Evolutionary conservation across 2,329 filamentous ascomycete genomes (phyloP).

Genomic region (Cylindrodendrum hubeiense): DNA sequence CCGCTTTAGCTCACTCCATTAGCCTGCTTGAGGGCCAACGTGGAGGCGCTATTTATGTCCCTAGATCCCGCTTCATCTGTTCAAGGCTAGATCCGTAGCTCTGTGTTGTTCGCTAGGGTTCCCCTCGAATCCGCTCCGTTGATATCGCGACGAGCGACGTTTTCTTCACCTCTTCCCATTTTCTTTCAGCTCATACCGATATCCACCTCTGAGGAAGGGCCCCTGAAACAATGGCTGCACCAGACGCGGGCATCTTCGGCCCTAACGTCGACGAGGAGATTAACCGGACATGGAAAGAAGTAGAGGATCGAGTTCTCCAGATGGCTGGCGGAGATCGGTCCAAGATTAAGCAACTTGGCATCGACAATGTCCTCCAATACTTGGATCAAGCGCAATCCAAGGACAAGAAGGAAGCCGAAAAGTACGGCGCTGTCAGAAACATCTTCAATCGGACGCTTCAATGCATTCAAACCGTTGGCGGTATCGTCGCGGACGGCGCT

Average conservation of each 20-base stretch:
- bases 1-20: neutral
- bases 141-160: neutral
- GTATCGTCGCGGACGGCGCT: conserved; percentile 47
- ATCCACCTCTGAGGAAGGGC: too few relatives aligned
- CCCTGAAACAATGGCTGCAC: neutral
- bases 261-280: conserved; percentile 37
- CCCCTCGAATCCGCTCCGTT: too few relatives aligned
- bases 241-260: neutral
- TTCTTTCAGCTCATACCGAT: too few relatives aligned
- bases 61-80: neutral
- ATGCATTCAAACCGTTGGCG: conserved; percentile 50
- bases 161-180: too few relatives aligned
- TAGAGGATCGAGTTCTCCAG: conserved; percentile 48
- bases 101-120: neutral
- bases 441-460: conserved; percentile 47
- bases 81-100: neutral
- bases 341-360: conserved; percentile 43
- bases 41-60: neutral
- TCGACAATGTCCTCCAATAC: conserved; percentile 45
- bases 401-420: conserved; percentile 45
- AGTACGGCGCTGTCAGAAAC: conserved; percentile 44
- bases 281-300: conserved; percentile 48
- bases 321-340: conserved; percentile 46
- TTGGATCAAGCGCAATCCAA: conserved; percentile 44
- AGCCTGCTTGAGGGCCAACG: neutral